Evolutionary conservation across 139 green algal genomes (phyloP).

Genomic region (Bryopsis sp.): DNA sequence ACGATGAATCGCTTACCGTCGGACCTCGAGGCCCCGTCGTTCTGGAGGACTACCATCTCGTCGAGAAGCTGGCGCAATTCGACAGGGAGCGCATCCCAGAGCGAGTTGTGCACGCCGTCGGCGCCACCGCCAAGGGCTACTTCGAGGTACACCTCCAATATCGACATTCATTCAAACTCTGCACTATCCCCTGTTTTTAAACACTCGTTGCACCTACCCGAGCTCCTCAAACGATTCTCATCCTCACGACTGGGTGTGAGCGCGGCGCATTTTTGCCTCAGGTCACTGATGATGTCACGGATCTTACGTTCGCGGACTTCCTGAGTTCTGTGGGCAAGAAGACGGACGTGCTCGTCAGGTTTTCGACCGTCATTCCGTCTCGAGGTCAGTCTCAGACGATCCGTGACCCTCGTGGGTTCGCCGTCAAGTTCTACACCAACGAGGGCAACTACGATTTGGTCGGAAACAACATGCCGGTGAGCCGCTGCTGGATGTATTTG

Average conservation of each 20-base stretch:
- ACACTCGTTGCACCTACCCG: neutral
- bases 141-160: constrained; percentile 45
- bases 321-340: constrained; percentile 37
- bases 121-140: constrained; percentile 73
- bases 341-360: constrained; percentile 41
- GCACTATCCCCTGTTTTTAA: neutral
- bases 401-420: constrained; percentile 52
- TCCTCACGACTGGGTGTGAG: neutral
- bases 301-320: constrained; percentile 47
- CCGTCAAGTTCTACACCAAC: constrained; percentile 60
- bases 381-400: constrained; percentile 44
- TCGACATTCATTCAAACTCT: neutral
- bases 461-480: constrained; percentile 62
- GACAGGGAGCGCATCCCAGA: constrained; percentile 84
- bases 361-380: constrained; percentile 48
- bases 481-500: no score
- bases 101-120: constrained; percentile 74
- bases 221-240: neutral
- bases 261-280: neutral
- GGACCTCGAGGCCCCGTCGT: constrained; percentile 47
- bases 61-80: constrained; percentile 93
- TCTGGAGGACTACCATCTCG: constrained; percentile 81
- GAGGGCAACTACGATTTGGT: constrained; percentile 54
- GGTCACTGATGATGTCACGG: constrained; percentile 44
- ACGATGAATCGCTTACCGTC: constrained; percentile 80